Base-by-base conservation (phyloP, 2,329 filamentous ascomycete species). In the Paracorniculantispora psalliotae region DNA sequence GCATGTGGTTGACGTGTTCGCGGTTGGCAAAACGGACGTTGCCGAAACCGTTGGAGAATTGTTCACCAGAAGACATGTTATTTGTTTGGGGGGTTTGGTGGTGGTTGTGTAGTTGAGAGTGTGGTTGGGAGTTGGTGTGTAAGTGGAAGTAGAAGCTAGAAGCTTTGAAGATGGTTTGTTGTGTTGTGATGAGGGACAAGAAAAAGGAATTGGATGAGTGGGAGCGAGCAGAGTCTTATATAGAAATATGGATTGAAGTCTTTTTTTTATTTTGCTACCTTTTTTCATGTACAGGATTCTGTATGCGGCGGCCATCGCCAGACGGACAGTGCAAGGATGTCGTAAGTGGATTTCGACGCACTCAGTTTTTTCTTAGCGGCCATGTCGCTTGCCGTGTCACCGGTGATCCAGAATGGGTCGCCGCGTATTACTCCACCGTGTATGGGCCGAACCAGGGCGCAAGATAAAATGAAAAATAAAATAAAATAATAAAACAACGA, bases 1-100 rank as follows among this genome's bases (percentile, higher is more conserved):
- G 51, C 2, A 66, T 43, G 33, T 63, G 61, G 44, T 57, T 57
- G 53, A 62, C 46, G 56, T 65, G 62, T n/a, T 63, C 50, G 44
- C 62, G 61, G 52, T 65, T 62, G 35, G 43, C 46, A 49, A 62
- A 17, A 28, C 50, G 30, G 48, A 61, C 50, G 55, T 21, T 35
- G 39, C 46, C 57, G 43, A 54, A 23, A 25, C 44, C 44, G 59
- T 51, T 54, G 55, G 48, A 19, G 59, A 59, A 52, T 9, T 52
- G 56, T 50, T 46, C 21, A 41, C 33, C 41, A 47, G n/a, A n/a
- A n/a, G 56, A 52, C 56, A 59, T 59, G 48, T 28, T 52, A 37
- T 4, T 41, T 33, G 17, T 43, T n/a, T n/a, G 28, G 30, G 28
- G 41, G 13, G 10, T 30, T 26, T 28, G 43, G 28, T 28, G 35